Evolutionary conservation across 2,329 filamentous ascomycete species (phyloP), one percentile per base, ranked within the genome.

Genomic region (Colletotrichum coccodes): DNA sequence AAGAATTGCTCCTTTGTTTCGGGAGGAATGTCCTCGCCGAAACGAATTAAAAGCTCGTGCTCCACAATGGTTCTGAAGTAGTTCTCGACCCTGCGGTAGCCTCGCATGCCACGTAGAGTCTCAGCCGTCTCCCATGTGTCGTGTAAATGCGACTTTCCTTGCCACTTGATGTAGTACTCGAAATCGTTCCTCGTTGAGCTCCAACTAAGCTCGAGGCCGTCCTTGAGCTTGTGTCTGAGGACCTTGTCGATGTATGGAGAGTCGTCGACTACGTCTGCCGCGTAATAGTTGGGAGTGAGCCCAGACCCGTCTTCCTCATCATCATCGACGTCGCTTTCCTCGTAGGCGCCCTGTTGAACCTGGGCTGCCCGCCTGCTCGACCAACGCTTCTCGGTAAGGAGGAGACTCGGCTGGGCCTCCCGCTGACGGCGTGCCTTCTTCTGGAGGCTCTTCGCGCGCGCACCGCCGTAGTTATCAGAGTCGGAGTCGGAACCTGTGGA

Each of bases 101-200:
- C 95, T 71, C 94, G 93, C 77, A 91, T 92, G n/a, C 90, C 88
- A 28, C 89, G 86, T 32, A 98, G 88, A 23, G 85, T 88, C 63
- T 93, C 90, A 68, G 91, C 91, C 0, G 90, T 91, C 80, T 98
- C 95, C 95, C 96, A 99, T 0, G 94, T 97, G 64, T 97, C 93
- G 82, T 99, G 96, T 74, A 97, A 91, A 78, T 99, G 94, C 12
- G 96, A 97, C 80, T 94, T 94, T 73, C 92, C 94, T 80, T 98
- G 94, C 96, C 97, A 99, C 83, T 99, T 99, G 80, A 99, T 94
- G 80, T 91, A 89, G 74, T 86, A 99, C 76, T 98, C 94, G 74
- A 96, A 98, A 76, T 98, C 93, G 60, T 94, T 89, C 73, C 87
- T 86, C 28, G 80, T 85, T 2, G 86, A 78, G 54, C 93, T 90